These are phyloP conservation scores for Meyerozyma athensensis DNA, from an alignment of 1,139 yeast species.

Conservation along the genomic window DNA sequence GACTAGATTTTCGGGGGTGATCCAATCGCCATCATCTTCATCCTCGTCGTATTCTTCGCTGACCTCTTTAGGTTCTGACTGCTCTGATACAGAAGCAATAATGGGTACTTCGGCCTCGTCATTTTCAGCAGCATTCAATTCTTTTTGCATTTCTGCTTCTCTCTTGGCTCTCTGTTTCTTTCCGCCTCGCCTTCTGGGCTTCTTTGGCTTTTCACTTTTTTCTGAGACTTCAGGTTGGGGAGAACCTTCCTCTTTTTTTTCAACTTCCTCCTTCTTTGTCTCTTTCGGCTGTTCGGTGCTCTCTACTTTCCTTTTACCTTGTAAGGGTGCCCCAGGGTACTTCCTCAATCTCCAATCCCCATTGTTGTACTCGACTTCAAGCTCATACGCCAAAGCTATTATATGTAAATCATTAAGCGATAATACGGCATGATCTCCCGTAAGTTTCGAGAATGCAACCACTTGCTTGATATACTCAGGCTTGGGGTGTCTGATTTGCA, in stretches of 20 bases:
- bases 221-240: constrained; percentile 8
- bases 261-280: constrained; percentile 10
- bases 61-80: neutral
- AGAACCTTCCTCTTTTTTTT: constrained; percentile 7
- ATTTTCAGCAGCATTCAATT: constrained; percentile 14
- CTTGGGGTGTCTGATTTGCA: constrained; percentile 71
- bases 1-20: constrained; percentile 77
- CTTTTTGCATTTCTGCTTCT: constrained; percentile 31
- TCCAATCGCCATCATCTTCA: constrained; percentile 93
- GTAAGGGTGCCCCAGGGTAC: constrained; percentile 60
- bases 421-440: constrained; percentile 88
- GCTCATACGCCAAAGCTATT: constrained; percentile 84
- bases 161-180: constrained; percentile 56
- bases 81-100: constrained; percentile 6
- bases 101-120: constrained; percentile 12
- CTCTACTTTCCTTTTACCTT: constrained; percentile 10
- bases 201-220: constrained; percentile 22
- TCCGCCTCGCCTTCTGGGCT: constrained; percentile 59
- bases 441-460: constrained; percentile 69
- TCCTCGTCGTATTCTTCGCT: constrained; percentile 48
- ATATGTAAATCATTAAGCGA: constrained; percentile 90
- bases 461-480: constrained; percentile 61
- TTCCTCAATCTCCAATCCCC: constrained; percentile 70
- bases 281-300: constrained; percentile 5
- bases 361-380: constrained; percentile 65